Percentiles rank a stretch among this genome's conserved stretches.
phyloP scores from a whole-genome alignment of 2,329 filamentous ascomycete genomes.

The Beauveria rudraprayagi region DNA sequence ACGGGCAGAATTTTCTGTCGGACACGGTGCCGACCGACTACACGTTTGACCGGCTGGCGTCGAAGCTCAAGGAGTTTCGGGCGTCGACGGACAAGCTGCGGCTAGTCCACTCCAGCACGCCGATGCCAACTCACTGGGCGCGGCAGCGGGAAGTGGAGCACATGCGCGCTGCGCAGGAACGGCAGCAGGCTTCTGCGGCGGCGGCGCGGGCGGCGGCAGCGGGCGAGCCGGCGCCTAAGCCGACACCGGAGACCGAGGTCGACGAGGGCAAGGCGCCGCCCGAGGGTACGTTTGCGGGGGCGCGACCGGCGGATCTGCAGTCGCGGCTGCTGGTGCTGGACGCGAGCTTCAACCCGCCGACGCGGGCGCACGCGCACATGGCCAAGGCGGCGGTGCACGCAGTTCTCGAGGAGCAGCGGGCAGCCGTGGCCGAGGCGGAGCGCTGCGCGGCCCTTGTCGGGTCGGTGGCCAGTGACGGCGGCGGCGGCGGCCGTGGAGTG shows the following conservation, averaged over 20 bases:
- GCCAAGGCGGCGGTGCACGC: slow-evolving; percentile 37
- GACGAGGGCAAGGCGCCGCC: slow-evolving; percentile 7
- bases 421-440: slow-evolving; percentile 1
- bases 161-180: neutral
- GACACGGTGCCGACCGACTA: neutral
- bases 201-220: neutral
- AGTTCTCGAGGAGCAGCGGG: slow-evolving; percentile 7
- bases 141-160: neutral
- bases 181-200: neutral
- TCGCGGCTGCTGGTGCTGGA: slow-evolving; percentile 49
- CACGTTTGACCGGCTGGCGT: slow-evolving; percentile 21
- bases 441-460: neutral
- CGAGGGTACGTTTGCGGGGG: slow-evolving; percentile 17
- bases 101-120: slow-evolving; percentile 28
- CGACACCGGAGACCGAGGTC: neutral
- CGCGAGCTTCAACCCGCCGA: slow-evolving; percentile 63
- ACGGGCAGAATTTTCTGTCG: neutral
- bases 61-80: slow-evolving; percentile 37
- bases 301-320: neutral
- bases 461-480: slow-evolving; percentile 1
- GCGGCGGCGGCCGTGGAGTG: neutral
- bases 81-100: slow-evolving; percentile 34
- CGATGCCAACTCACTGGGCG: neutral
- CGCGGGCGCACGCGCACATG: slow-evolving; percentile 52
- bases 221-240: neutral